phyloP scores from a whole-genome alignment of 129 eudicot species.

The Ambrosia trifida region DNA sequence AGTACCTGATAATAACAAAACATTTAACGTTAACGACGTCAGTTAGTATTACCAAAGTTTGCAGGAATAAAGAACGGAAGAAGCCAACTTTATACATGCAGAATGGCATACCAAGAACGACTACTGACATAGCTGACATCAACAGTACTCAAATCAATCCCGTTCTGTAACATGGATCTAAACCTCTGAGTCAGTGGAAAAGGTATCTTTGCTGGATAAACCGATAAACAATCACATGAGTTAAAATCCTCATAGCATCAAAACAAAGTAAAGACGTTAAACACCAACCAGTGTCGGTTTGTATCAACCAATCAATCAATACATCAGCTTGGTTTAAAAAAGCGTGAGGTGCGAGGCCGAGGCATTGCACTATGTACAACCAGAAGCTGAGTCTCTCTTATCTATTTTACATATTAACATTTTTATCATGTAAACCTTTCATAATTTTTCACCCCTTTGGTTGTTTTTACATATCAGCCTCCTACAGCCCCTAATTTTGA shows the following conservation, averaged over 20 bases:
- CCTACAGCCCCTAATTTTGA: no score
- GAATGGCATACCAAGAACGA: constrained; percentile 73
- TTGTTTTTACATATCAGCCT: no score
- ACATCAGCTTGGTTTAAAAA: no score
- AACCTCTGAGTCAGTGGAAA: constrained; percentile 98
- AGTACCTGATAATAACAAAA: constrained; percentile 66
- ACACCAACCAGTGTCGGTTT: not conserved
- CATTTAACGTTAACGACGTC: not conserved
- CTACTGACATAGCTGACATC: constrained; percentile 99
- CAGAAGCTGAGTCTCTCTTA: no score
- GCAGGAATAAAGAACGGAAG: not conserved
- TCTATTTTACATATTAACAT: no score
- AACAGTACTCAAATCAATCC: constrained; percentile 95
- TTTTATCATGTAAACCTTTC: no score
- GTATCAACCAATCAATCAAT: not conserved
- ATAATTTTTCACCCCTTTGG: no score
- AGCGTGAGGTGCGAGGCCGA: no score
- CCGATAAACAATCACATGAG: constrained; percentile 31
- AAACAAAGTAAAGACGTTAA: not conserved
- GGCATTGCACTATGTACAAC: no score
- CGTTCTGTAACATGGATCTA: constrained; percentile 93
- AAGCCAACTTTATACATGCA: constrained; percentile 12
- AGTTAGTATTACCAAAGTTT: not conserved
- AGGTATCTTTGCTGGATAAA: constrained; percentile 87
- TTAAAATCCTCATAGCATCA: not conserved